phyloP scores from a whole-genome alignment of 352 stramenopile genomes.

The Phytophthora parvispora region DNA sequence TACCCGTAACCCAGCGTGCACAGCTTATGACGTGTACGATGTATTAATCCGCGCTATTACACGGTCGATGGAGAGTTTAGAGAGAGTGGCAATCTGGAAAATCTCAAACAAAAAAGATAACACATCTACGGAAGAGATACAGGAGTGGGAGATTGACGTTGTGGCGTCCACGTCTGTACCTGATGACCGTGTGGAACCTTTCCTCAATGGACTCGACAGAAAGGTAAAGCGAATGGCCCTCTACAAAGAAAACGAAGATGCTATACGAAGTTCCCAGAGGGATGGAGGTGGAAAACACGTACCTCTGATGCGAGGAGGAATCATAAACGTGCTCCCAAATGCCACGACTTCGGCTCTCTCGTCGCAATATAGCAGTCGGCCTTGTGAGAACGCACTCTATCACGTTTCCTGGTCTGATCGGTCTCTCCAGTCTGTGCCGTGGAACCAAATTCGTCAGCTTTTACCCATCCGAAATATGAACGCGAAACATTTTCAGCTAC shows the following conservation, averaged over 20 bases:
- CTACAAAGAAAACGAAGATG: constrained; percentile 56
- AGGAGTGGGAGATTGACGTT: constrained; percentile 49
- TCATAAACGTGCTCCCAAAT: constrained; percentile 15
- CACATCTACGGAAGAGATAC: neutral
- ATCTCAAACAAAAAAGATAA: constrained; percentile 28
- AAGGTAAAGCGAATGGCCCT: constrained; percentile 74
- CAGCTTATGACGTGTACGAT: constrained; percentile 66
- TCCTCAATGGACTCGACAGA: constrained; percentile 62
- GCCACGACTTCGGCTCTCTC: neutral
- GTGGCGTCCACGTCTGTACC: constrained; percentile 68
- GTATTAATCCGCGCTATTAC: constrained; percentile 55
- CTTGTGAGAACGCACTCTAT: constrained; percentile 59
- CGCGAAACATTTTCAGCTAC: constrained; percentile 72
- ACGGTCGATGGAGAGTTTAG: constrained; percentile 48
- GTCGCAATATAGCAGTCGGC: neutral
- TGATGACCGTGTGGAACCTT: constrained; percentile 67
- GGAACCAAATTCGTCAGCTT: constrained; percentile 60
- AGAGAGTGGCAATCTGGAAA: constrained; percentile 69
- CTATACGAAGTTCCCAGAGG: constrained; percentile 19
- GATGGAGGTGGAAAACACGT: neutral
- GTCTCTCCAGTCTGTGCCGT: constrained; percentile 54
- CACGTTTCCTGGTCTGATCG: constrained; percentile 66
- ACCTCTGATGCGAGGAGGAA: constrained; percentile 28
- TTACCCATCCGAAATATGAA: constrained; percentile 79
- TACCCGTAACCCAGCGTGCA: constrained; percentile 48